Conservation (phyloP, 495 filamentous ascomycete species). For the Hypoxylon fragiforme region DNA sequence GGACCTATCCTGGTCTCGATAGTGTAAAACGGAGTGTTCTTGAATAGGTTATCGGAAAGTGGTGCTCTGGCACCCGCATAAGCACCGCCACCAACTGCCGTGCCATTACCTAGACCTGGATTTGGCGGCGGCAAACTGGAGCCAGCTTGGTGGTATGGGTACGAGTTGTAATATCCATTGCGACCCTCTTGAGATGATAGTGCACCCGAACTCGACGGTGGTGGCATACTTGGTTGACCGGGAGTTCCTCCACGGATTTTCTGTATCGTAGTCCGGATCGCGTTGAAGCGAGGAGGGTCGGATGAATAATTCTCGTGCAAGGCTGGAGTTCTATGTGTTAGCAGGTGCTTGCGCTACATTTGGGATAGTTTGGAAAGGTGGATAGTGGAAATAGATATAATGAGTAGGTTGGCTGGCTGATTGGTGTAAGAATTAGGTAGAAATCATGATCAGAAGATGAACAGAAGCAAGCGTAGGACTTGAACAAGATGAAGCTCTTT, state of each 20-base stretch:
- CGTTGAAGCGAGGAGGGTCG: conserved; percentile 15
- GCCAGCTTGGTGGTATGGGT: conserved; percentile 17
- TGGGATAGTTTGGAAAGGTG: too few species aligned
- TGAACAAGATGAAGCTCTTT: too few species aligned
- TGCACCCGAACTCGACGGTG: conserved; percentile 10
- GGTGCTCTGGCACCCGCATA: conserved; percentile 22
- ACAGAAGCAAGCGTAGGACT: too few species aligned
- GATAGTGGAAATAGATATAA: too few species aligned
- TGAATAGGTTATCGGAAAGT: conserved; percentile 57
- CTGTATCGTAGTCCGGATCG: conserved; percentile 27
- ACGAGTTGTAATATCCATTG: conserved; percentile 20
- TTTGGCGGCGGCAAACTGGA: conserved; percentile 4
- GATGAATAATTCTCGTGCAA: conserved; percentile 26
- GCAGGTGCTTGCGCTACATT: neutral
- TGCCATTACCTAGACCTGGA: conserved; percentile 9
- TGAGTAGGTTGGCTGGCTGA: too few species aligned
- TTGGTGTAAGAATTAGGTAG: too few species aligned
- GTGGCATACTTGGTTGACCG: conserved; percentile 24
- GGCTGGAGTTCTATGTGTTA: conserved; percentile 8
- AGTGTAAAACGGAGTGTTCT: conserved; percentile 77
- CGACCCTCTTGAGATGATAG: conserved; percentile 5
- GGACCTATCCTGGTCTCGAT: conserved; percentile 62
- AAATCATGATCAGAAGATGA: too few species aligned
- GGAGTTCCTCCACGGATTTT: conserved; percentile 3
- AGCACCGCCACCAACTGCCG: conserved; percentile 30